These are phyloP conservation scores for Elaeis guineensis DNA, from an alignment of 176 grass and related monocot genomes.

Conservation along the genomic window DNA sequence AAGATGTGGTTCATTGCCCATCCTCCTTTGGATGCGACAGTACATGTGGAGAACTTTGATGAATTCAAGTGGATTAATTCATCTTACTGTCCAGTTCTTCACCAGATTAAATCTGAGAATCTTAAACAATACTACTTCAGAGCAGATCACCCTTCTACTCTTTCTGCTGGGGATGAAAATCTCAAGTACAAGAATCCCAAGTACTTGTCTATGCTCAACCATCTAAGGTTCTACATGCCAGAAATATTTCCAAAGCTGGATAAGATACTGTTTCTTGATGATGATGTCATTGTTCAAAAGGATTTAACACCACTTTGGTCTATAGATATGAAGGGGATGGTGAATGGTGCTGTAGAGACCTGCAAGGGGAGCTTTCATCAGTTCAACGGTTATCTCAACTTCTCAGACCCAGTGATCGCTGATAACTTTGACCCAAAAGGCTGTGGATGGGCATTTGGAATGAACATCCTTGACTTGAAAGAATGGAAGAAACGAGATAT, in stretches of 20 bases:
- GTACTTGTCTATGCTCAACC: slow-evolving; percentile 12
- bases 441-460: slow-evolving; percentile 15
- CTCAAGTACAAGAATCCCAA: slow-evolving; percentile 12
- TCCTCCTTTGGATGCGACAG: not conserved
- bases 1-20: slow-evolving; percentile 10
- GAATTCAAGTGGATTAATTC: slow-evolving; percentile 1
- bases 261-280: slow-evolving; percentile 17
- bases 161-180: not conserved
- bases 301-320: slow-evolving; percentile 11
- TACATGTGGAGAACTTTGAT: not conserved
- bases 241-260: slow-evolving; percentile 11
- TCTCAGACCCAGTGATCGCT: slow-evolving; percentile 4
- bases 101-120: not conserved
- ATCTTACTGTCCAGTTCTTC: slow-evolving; percentile 5
- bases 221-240: slow-evolving; percentile 14
- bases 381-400: slow-evolving; percentile 6
- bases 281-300: slow-evolving; percentile 11
- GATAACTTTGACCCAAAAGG: not conserved
- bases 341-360: slow-evolving; percentile 15
- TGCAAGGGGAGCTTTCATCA: not conserved
- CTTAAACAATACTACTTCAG: slow-evolving; percentile 7
- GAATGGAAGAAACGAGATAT: slow-evolving; percentile 9
- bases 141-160: not conserved
- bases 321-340: slow-evolving; percentile 8
- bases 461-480: slow-evolving; percentile 7